A percentile compares a stretch with the other conserved stretches of the same genome.
These are phyloP conservation scores for Fusarium sarcochroum DNA, from an alignment of 2,329 filamentous ascomycete genomes.

Conservation along the genomic window DNA sequence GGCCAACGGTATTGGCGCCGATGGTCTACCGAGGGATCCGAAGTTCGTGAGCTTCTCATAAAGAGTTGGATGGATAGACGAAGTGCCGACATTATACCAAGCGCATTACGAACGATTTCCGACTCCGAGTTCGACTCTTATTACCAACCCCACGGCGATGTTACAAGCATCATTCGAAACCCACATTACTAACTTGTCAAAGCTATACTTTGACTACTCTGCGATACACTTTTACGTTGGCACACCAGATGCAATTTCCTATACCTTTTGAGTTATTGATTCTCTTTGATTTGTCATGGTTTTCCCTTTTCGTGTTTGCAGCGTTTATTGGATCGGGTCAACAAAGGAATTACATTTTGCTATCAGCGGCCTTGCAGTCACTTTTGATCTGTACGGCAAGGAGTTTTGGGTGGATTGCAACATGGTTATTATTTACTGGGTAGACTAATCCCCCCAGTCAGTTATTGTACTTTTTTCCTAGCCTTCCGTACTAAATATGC, in stretches of 20 bases:
- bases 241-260: slow-evolving; percentile 43
- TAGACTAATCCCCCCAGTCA: slow-evolving; percentile 8
- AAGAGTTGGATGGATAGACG: slow-evolving; percentile 15
- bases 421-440: slow-evolving; percentile 40
- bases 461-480: slow-evolving; percentile 26
- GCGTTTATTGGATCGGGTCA: slow-evolving; percentile 16
- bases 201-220: slow-evolving; percentile 7
- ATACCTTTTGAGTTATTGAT: slow-evolving; percentile 3
- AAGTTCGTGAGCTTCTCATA: slow-evolving; percentile 91
- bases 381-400: slow-evolving; percentile 27
- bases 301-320: slow-evolving; percentile 9
- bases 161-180: slow-evolving; percentile 3
- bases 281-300: slow-evolving; percentile 19
- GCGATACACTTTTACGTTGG: slow-evolving; percentile 17
- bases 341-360: slow-evolving; percentile 11
- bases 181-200: neutral
- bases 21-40: slow-evolving; percentile 89
- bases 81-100: slow-evolving; percentile 6
- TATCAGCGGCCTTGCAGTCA: slow-evolving; percentile 24
- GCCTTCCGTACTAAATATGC: slow-evolving; percentile 38
- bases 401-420: slow-evolving; percentile 39
- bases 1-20: slow-evolving; percentile 88
- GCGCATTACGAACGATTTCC: slow-evolving; percentile 11
- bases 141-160: slow-evolving; percentile 3
- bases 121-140: neutral